These are phyloP conservation scores for Arthrobotrys sphaeroides DNA, from an alignment of 2,329 filamentous ascomycete genomes.

Conservation along the genomic window DNA sequence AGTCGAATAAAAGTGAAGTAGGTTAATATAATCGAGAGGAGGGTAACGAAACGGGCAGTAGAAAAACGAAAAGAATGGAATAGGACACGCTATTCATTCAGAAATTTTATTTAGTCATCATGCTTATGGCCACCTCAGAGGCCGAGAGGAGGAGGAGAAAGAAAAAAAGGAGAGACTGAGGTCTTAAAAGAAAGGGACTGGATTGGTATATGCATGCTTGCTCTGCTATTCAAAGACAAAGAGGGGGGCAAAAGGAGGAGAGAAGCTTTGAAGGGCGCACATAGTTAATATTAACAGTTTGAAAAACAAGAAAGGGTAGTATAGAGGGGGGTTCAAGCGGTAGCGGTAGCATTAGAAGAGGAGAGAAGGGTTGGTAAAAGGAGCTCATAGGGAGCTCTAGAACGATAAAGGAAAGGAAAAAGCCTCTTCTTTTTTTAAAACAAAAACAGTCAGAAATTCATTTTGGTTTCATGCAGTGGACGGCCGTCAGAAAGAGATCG, in stretches of 20 bases:
- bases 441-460: slow-evolving; percentile 27
- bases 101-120: slow-evolving; percentile 11
- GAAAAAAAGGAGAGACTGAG: neutral
- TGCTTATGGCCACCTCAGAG: slow-evolving; percentile 10
- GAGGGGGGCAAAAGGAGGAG: neutral
- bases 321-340: neutral
- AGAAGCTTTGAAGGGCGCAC: slow-evolving; percentile 19
- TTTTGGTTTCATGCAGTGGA: slow-evolving; percentile 48
- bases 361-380: neutral
- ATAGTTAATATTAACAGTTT: slow-evolving; percentile 44
- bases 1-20: neutral
- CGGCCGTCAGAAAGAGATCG: slow-evolving; percentile 35
- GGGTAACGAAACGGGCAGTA: neutral
- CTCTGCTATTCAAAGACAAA: slow-evolving; percentile 34
- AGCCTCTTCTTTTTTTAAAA: slow-evolving; percentile 14
- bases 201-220: slow-evolving; percentile 28
- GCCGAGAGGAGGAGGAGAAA: neutral
- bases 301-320: slow-evolving; percentile 12
- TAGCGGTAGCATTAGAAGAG: neutral
- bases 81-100: slow-evolving; percentile 23
- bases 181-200: neutral
- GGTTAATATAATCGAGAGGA: neutral
- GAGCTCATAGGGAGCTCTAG: neutral
- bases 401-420: slow-evolving; percentile 16
- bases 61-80: neutral